phyloP scores from a whole-genome alignment of 257 asterid genomes.

The Lavandula angustifolia region DNA sequence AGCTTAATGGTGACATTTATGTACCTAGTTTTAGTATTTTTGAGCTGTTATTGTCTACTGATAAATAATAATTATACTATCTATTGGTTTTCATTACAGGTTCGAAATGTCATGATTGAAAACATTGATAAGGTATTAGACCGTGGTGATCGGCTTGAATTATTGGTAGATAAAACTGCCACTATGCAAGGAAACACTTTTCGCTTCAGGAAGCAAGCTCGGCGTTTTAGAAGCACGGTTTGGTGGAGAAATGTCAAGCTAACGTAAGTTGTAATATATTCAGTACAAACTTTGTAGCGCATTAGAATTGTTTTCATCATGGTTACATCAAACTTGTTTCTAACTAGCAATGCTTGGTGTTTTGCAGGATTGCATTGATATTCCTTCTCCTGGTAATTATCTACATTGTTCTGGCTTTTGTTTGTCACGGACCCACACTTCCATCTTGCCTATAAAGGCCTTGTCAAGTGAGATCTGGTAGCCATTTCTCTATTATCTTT shows the following conservation, averaged over 20 bases:
- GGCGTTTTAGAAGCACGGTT: constrained; percentile 82
- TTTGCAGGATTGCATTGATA: constrained; percentile 55
- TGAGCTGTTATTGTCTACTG: constrained; percentile 25
- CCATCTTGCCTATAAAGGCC: constrained; percentile 75
- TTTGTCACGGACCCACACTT: constrained; percentile 82
- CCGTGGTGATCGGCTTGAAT: constrained; percentile 94
- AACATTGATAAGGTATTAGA: constrained; percentile 95
- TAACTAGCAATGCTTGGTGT: constrained; percentile 23
- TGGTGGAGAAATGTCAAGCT: constrained; percentile 99
- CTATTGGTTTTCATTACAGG: constrained; percentile 50
- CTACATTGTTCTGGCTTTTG: constrained; percentile 70
- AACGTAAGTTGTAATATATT: constrained; percentile 56
- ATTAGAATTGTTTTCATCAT: constrained; percentile 4
- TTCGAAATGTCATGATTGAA: constrained; percentile 91
- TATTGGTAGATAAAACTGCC: constrained; percentile 91
- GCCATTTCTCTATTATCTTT: constrained; percentile 22
- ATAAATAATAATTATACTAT: constrained; percentile 12
- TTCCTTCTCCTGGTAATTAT: constrained; percentile 66
- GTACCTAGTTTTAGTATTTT: constrained; percentile 11
- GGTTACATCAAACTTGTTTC: constrained; percentile 26
- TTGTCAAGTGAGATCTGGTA: constrained; percentile 34
- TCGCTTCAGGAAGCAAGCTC: constrained; percentile 96
- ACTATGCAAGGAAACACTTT: constrained; percentile 93
- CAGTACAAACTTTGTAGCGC: constrained; percentile 8
- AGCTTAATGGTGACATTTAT: background rate